A percentile compares a stretch with the other conserved stretches of the same genome.
Evolutionary conservation across 352 stramenopile genomes (phyloP).

Genomic region (Phytophthora constricta): DNA sequence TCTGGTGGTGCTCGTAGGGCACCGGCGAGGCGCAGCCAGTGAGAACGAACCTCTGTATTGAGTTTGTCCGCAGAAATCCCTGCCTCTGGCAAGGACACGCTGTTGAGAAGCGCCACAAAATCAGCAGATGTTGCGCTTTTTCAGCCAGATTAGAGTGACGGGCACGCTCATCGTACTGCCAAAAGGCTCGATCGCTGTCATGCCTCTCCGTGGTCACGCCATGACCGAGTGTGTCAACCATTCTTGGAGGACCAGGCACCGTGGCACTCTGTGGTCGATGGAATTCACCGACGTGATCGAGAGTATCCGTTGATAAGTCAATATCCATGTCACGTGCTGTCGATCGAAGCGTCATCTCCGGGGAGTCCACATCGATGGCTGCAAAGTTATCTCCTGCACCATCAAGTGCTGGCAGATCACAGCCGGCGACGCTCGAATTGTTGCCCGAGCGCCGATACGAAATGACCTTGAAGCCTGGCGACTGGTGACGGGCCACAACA

Average conservation of each 20-base stretch:
- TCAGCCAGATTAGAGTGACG: slow-evolving; percentile 2
- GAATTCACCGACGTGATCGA: too few species aligned
- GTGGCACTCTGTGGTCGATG: not conserved
- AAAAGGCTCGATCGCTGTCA: not conserved
- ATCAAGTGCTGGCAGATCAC: slow-evolving; percentile 19
- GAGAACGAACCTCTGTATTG: not conserved
- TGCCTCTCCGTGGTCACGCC: not conserved
- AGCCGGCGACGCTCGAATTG: slow-evolving; percentile 8
- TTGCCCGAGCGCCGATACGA: slow-evolving; percentile 42
- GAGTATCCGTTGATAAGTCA: too few species aligned
- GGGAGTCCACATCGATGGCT: not conserved
- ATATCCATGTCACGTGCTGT: not conserved
- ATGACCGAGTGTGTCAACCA: not conserved
- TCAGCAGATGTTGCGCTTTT: slow-evolving; percentile 22
- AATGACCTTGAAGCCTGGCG: slow-evolving; percentile 39
- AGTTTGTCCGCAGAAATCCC: not conserved
- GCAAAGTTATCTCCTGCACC: not conserved
- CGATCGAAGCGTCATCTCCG: not conserved
- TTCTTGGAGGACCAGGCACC: too few species aligned
- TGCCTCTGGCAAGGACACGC: slow-evolving; percentile 9
- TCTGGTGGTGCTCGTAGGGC: not conserved
- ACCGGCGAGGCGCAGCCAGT: slow-evolving; percentile 16
- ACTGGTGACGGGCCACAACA: slow-evolving; percentile 45
- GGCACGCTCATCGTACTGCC: not conserved
- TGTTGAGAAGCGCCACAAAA: slow-evolving; percentile 23